phyloP scores from a whole-genome alignment of 2,329 filamentous ascomycete genomes.

The Lomentospora prolificans region DNA sequence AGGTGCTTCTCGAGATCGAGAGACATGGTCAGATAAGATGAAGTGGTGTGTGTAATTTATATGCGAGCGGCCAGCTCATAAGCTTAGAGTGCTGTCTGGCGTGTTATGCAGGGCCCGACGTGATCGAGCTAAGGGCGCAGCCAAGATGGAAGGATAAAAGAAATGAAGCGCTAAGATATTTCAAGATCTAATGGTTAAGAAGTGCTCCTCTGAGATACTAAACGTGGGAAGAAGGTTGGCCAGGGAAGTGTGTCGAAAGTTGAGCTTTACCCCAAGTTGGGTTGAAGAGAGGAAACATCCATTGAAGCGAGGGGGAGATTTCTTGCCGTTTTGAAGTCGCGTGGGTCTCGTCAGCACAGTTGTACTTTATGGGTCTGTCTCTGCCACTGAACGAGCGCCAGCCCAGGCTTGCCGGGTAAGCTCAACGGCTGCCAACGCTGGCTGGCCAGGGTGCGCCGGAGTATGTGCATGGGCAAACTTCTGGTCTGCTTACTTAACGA shows the following conservation, averaged over 20 bases:
- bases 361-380: neutral
- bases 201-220: too few species aligned
- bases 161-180: neutral
- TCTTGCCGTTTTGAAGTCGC: neutral
- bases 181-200: too few species aligned
- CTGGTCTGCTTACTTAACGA: too few species aligned
- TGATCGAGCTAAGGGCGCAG: neutral
- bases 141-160: neutral
- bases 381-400: too few species aligned
- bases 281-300: neutral
- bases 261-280: too few species aligned
- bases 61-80: neutral
- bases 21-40: constrained; percentile 35
- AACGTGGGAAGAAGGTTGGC: too few species aligned
- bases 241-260: too few species aligned
- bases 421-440: too few species aligned
- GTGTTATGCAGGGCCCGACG: neutral
- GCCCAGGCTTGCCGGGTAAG: too few species aligned
- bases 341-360: neutral
- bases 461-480: too few species aligned
- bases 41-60: neutral
- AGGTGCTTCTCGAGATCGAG: constrained; percentile 76
- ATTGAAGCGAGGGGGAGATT: neutral
- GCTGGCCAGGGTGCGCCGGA: too few species aligned
- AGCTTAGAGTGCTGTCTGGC: neutral